Conservation (phyloP, 2,329 filamentous ascomycete genomes). For the Hymenoscyphus scutula region DNA sequence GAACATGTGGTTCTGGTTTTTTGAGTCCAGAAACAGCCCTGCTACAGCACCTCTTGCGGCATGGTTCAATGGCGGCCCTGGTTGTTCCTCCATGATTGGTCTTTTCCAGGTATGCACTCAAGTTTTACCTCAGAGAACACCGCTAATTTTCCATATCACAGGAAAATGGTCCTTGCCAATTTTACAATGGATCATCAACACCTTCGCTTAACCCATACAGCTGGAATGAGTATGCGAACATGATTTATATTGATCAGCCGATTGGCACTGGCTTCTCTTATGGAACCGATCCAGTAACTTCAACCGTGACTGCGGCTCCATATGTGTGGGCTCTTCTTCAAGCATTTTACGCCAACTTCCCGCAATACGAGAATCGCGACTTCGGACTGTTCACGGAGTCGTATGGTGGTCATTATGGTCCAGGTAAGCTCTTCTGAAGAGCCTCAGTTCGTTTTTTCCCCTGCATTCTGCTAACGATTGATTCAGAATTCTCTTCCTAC, state of each 20-base stretch:
- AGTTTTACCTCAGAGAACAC: not conserved
- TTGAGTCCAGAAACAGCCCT: slow-evolving; percentile 54
- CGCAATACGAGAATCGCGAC: slow-evolving; percentile 57
- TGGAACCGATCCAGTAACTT: slow-evolving; percentile 42
- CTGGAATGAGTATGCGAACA: slow-evolving; percentile 41
- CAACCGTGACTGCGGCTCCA: slow-evolving; percentile 46
- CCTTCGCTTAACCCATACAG: slow-evolving; percentile 43
- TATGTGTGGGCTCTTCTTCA: slow-evolving; percentile 58
- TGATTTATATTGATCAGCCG: slow-evolving; percentile 43
- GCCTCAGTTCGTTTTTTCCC: not conserved
- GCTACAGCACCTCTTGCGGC: slow-evolving; percentile 43
- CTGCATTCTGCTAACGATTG: not conserved
- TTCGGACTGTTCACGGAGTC: slow-evolving; percentile 52
- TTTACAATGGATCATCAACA: slow-evolving; percentile 40
- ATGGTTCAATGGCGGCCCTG: slow-evolving; percentile 49
- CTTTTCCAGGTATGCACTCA: slow-evolving; percentile 54
- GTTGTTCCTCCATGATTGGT: slow-evolving; percentile 55
- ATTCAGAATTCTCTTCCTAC: slow-evolving; percentile 48
- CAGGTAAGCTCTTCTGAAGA: slow-evolving; percentile 28
- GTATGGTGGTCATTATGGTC: slow-evolving; percentile 59
- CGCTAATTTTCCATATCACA: slow-evolving; percentile 20
- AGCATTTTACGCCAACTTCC: slow-evolving; percentile 62
- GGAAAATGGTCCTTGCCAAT: slow-evolving; percentile 44
- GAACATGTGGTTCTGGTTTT: slow-evolving; percentile 47
- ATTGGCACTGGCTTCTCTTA: slow-evolving; percentile 45